Evolutionary conservation across 2,329 filamentous ascomycete genomes (phyloP).

Genomic region (Xylaria hypoxylon): DNA sequence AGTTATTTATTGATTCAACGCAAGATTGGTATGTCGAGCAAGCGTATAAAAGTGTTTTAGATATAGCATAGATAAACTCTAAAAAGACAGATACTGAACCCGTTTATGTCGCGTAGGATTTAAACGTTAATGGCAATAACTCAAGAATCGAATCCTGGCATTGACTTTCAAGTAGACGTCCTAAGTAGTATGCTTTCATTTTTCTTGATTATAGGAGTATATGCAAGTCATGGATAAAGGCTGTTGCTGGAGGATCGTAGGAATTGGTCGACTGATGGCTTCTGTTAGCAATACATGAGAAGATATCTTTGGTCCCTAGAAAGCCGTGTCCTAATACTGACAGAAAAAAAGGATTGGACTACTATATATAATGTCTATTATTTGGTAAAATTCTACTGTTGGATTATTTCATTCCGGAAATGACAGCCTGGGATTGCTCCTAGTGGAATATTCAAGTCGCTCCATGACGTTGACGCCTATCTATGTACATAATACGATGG

Average conservation of each 20-base stretch:
- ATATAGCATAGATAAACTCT: not conserved
- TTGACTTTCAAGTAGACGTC: not conserved
- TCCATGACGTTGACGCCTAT: slow-evolving; percentile 16
- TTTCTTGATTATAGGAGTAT: not conserved
- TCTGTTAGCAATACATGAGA: not conserved
- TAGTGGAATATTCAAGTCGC: slow-evolving; percentile 18
- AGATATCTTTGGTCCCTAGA: not conserved
- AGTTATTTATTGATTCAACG: not conserved
- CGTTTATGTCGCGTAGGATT: not conserved
- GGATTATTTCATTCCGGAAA: slow-evolving; percentile 31
- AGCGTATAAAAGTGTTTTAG: not conserved
- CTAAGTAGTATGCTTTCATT: not conserved
- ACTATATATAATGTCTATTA: slow-evolving; percentile 27
- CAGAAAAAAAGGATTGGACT: not conserved
- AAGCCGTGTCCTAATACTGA: not conserved
- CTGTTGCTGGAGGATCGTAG: not conserved
- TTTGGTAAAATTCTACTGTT: slow-evolving; percentile 27
- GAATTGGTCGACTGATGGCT: not conserved
- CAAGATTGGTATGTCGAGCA: not conserved
- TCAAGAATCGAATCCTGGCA: not conserved
- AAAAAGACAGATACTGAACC: not conserved
- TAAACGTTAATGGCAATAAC: not conserved
- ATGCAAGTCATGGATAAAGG: not conserved
- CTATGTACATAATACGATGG: slow-evolving; percentile 29
- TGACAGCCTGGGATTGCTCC: slow-evolving; percentile 31